Base-by-base conservation (phyloP, 257 asterid genomes). In the Lycium barbarum region DNA sequence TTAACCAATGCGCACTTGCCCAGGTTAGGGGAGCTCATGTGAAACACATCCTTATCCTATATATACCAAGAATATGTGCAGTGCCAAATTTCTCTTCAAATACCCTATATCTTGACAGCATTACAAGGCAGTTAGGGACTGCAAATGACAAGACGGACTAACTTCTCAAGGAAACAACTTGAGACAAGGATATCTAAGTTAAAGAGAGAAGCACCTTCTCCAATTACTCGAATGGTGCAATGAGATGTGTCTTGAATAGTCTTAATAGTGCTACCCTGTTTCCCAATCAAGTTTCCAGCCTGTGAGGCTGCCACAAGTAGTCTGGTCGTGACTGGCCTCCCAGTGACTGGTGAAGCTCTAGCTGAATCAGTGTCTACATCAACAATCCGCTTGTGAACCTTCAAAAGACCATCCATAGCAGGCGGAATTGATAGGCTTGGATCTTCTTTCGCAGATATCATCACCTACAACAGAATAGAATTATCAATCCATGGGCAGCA, bases 231-330 rank as follows among this genome's bases (percentile, higher is more conserved):
- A 59, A 95, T 88, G 47, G 84, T 91, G 91, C 97, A 95, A 84
- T 90, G 87, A 79, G 98, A 95, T 68, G 92, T 92, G 87, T 94
- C 99, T 86, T 94, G 94, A 87, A 95, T 92, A 49, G 96, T 85
- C 91, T 95, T 95, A 80, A 95, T 86, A 38, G 99, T 95, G 82
- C 95, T 90, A 67, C 99, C 98, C 89, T 95, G 99, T 91, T 95
- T 95, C 88, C 99, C 99, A 80, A 95, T 95, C 91, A 95, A 91
- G 89, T 92, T 91, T 85, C 99, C 98, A 87, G 97, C 98, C 87
- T 95, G 99, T 49, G 95, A 85, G 85, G 95, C 97, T 79, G 98
- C 97, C 61, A 95, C 95, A 74, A 95, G 97, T 87, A 95, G 91
- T 89, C 97, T 91, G 71, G 99, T 95, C 86, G 93, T 83, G 81